These are phyloP conservation scores for Abrus pulchellus DNA, from an alignment of 306 rosid species.

Conservation along the genomic window DNA sequence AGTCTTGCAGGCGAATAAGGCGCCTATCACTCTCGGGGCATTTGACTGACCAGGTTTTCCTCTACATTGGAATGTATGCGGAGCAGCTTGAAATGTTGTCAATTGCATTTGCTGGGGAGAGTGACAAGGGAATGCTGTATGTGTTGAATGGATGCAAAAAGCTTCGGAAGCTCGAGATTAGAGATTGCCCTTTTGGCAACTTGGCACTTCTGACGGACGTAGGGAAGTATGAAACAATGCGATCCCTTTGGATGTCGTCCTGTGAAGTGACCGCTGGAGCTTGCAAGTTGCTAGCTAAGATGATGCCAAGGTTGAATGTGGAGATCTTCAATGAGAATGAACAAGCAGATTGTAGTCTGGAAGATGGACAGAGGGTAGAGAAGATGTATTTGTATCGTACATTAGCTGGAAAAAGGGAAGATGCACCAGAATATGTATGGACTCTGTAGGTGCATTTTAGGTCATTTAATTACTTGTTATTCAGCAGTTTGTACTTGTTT, in stretches of 20 bases:
- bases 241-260: slow-evolving; percentile 99
- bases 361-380: slow-evolving; percentile 70
- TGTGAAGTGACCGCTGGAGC: slow-evolving; percentile 84
- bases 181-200: slow-evolving; percentile 89
- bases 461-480: slow-evolving; percentile 46
- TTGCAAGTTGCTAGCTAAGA: slow-evolving; percentile 76
- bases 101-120: slow-evolving; percentile 88
- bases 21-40: slow-evolving; percentile 82
- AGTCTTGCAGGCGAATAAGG: slow-evolving; percentile 80
- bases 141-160: slow-evolving; percentile 95
- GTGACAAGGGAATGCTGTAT: slow-evolving; percentile 89
- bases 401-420: slow-evolving; percentile 77
- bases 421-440: slow-evolving; percentile 91
- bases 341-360: slow-evolving; percentile 53
- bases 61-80: slow-evolving; percentile 88
- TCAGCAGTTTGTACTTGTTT: slow-evolving; percentile 64
- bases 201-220: slow-evolving; percentile 81
- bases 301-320: slow-evolving; percentile 86
- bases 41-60: slow-evolving; percentile 82
- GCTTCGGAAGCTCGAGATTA: slow-evolving; percentile 92
- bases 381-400: slow-evolving; percentile 92
- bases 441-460: slow-evolving; percentile 70
- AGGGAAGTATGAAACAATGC: slow-evolving; percentile 99
- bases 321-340: slow-evolving; percentile 84
- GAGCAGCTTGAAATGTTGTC: slow-evolving; percentile 95